A percentile compares a stretch with the other conserved stretches of the same genome.
Conservation (phyloP, 169 alveolate genomes). For the Cryptosporidium ubiquitum region DNA sequence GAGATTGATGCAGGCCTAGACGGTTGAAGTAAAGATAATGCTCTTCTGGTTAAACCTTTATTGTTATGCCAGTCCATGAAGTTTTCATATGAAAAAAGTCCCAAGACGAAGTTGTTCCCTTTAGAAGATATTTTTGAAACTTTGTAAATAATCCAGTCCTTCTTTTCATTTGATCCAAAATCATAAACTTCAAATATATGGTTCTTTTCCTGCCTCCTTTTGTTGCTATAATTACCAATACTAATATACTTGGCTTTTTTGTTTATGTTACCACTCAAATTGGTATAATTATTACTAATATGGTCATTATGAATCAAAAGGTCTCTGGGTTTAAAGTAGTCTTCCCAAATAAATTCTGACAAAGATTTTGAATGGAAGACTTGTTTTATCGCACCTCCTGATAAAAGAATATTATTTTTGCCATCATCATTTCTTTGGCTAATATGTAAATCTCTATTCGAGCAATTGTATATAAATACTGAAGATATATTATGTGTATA, state of each 20-base stretch:
- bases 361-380: neutral
- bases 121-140: constrained; percentile 4
- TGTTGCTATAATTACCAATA: constrained; percentile 4
- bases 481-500: neutral
- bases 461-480: constrained; percentile 33
- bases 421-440: constrained; percentile 10
- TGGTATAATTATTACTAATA: neutral
- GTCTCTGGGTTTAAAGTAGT: constrained; percentile 36
- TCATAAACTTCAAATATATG: constrained; percentile 43
- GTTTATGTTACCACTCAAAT: neutral
- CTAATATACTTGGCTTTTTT: constrained; percentile 21
- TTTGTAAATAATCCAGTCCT: constrained; percentile 40
- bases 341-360: constrained; percentile 41
- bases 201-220: constrained; percentile 5
- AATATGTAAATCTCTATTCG: constrained; percentile 10
- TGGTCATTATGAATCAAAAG: neutral
- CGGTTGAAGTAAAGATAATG: constrained; percentile 27
- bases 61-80: constrained; percentile 52
- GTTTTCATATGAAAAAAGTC: constrained; percentile 49
- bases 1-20: constrained; percentile 4
- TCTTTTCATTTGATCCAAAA: constrained; percentile 39
- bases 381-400: neutral
- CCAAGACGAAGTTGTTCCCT: constrained; percentile 6
- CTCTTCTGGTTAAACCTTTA: constrained; percentile 44
- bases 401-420: neutral